Evolutionary conservation across 768 basidiomycete genomes (phyloP).

Genomic region (Strobilomyces dryophilus): DNA sequence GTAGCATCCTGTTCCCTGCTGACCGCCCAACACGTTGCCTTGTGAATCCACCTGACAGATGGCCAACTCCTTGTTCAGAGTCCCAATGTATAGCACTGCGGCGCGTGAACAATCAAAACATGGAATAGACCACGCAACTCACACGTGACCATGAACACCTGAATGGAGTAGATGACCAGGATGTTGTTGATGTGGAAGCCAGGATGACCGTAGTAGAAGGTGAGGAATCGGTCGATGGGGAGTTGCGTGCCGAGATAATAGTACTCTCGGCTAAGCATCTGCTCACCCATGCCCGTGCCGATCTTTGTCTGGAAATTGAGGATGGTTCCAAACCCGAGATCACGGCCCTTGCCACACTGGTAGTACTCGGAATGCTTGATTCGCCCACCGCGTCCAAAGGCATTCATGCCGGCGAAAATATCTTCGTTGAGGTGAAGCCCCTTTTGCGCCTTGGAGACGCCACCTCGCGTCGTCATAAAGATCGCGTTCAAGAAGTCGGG

Average conservation of each 20-base stretch:
- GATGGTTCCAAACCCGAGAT: constrained; percentile 98
- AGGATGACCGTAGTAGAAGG: constrained; percentile 99
- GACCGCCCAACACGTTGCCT: constrained; percentile 76
- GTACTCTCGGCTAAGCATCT: constrained; percentile 99
- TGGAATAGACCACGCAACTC: constrained; percentile 32
- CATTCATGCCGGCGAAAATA: constrained; percentile 99
- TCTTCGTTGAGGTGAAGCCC: constrained; percentile 98
- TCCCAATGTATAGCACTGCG: constrained; percentile 88
- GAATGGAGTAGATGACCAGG: constrained; percentile 96
- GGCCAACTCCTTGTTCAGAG: constrained; percentile 87
- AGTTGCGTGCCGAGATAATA: constrained; percentile 98
- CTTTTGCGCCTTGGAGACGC: constrained; percentile 99
- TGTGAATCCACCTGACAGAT: constrained; percentile 85
- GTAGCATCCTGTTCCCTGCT: constrained; percentile 78
- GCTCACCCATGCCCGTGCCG: constrained; percentile 99
- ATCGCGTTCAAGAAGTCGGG: constrained; percentile 98
- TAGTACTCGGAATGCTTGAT: constrained; percentile 99
- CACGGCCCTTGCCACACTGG: constrained; percentile 98
- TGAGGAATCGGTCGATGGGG: constrained; percentile 97
- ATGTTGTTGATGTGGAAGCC: constrained; percentile 99
- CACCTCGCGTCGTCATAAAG: constrained; percentile 98
- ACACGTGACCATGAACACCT: constrained; percentile 96
- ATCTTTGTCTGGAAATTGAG: constrained; percentile 99
- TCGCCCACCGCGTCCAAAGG: constrained; percentile 94
- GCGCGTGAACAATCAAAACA: constrained; percentile 7